These are phyloP conservation scores for Leccinum subgranulosum DNA, from an alignment of 768 basidiomycete genomes.

Conservation along the genomic window DNA sequence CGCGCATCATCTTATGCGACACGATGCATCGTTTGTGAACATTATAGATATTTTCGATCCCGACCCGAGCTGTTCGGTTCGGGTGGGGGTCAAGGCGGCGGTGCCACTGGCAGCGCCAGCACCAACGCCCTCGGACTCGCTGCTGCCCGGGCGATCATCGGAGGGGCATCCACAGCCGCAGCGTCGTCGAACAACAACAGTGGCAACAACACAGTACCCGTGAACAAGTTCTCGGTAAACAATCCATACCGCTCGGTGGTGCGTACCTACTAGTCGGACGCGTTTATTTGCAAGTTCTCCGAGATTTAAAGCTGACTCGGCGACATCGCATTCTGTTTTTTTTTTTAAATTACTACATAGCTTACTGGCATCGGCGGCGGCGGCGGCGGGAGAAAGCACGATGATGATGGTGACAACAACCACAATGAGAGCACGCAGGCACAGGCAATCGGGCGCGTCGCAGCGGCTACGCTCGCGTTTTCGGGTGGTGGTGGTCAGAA, in stretches of 20 bases:
- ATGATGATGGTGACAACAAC: background rate
- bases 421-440: background rate
- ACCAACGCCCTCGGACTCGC: conserved; percentile 8
- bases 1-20: background rate
- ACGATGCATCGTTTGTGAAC: background rate
- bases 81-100: conserved; percentile 16
- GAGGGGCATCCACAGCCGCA: too few relatives aligned
- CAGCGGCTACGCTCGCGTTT: conserved; percentile 53
- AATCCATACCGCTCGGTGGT: conserved; percentile 34
- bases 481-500: conserved; percentile 6
- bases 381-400: background rate
- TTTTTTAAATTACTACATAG: background rate
- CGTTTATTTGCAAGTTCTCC: too few relatives aligned
- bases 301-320: too few relatives aligned
- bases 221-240: conserved; percentile 22
- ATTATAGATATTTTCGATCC: conserved; percentile 73
- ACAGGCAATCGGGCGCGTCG: conserved; percentile 44
- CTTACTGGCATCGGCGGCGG: background rate
- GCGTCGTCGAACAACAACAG: too few relatives aligned
- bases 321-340: background rate
- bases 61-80: conserved; percentile 62
- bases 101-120: background rate
- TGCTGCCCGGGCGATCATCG: background rate
- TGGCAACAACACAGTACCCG: too few relatives aligned
- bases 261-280: conserved; percentile 7